Base-by-base conservation (phyloP, 345 rosid genomes). In the Hibiscus trionum region DNA sequence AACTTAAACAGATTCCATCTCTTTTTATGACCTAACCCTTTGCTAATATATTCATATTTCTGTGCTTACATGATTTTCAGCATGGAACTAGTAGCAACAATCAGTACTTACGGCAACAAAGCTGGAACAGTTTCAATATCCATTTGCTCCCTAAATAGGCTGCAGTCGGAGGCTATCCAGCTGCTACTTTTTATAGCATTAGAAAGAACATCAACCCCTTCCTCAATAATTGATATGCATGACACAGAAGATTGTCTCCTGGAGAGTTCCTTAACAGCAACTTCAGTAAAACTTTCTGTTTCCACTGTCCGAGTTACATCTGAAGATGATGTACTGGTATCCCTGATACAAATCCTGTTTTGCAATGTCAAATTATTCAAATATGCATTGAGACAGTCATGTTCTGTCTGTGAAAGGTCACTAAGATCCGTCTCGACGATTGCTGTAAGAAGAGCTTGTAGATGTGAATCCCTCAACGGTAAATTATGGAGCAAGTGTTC, bases 381-480 rank as follows among this genome's bases (percentile, higher is more conserved):
- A 66, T 24, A 66, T 24, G 55, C 37, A 66, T 66, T 66, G 70
- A 66, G 56, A 66, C 21, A 12, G 19, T 46, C 70, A 39, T 66
- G 70, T 27, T 66, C 37, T 6, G 35, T 24, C 56, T 44, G 73
- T 7, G 82, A 75, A 16, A 80, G 76, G 47, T 15, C 77, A 72
- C 74, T 42, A 3, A 83, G 84, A 76, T 88, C 90, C 85, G 79
- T 79, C 73, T 87, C 83, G 63, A 89, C 52, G 3, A 81, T 73
- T 71, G 96, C 91, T 62, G 72, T 73, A n/a, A 93, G 73, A 76
- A 87, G 63, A 76, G 86, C 90, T 80, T 66, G 80, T 65, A 89
- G 88, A 84, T 87, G 90, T 46, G 80, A 78, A 75, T 86, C 91
- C 77, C 89, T 93, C 77, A 91, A 74, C 1, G 88, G 81, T 39